Evolutionary conservation across 2,329 filamentous ascomycete species (phyloP).

Genomic region (Colletotrichum sp.): DNA sequence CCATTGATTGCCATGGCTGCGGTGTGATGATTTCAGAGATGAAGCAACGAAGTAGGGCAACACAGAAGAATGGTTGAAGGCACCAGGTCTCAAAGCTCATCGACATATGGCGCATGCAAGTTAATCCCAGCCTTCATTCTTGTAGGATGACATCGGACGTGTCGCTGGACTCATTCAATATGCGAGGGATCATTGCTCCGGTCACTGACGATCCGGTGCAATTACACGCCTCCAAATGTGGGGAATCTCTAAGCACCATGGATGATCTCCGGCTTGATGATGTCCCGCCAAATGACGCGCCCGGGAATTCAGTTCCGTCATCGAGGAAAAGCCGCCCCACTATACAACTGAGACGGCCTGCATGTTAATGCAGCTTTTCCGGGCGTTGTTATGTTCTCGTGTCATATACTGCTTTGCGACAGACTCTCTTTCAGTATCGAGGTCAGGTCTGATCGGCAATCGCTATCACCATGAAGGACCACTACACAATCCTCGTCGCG

Average conservation of each 20-base stretch:
- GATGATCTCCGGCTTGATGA: background rate
- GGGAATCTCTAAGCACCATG: background rate
- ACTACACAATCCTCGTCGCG: background rate
- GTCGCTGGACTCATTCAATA: background rate
- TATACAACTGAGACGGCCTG: background rate
- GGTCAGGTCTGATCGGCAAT: background rate
- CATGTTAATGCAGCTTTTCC: background rate
- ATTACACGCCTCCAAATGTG: background rate
- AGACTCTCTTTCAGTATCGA: background rate
- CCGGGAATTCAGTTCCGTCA: background rate
- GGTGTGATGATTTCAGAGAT: background rate
- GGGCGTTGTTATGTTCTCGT: background rate
- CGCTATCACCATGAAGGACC: background rate
- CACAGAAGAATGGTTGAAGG: background rate
- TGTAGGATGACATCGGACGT: background rate
- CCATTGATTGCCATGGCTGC: background rate
- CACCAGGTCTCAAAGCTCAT: background rate
- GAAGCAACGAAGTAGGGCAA: background rate
- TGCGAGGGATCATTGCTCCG: background rate
- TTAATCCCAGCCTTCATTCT: background rate
- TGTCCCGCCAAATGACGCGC: background rate
- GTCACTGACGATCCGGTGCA: background rate
- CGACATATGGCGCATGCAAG: background rate
- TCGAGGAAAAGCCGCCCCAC: background rate
- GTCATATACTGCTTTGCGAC: background rate